Evolutionary conservation across 2,329 filamentous ascomycete genomes (phyloP).

Genomic region (Penicillium aurantiogriseum): DNA sequence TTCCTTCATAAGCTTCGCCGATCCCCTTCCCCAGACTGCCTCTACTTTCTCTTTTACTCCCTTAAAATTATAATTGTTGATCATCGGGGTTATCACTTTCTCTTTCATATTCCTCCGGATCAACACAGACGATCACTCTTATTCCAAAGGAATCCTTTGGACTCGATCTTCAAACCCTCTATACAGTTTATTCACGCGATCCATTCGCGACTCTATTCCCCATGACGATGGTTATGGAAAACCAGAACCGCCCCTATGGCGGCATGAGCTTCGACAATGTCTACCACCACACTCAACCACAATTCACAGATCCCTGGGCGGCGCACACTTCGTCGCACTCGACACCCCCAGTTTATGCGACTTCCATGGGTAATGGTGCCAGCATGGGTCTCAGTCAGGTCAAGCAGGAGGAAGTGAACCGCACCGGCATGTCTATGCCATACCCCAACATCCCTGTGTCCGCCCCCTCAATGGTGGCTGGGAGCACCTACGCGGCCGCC

Average conservation of each 20-base stretch:
- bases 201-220: slow-evolving; percentile 38
- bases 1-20: slow-evolving; percentile 47
- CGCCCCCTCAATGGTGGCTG: slow-evolving; percentile 67
- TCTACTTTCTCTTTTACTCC: slow-evolving; percentile 22
- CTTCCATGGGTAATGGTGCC: slow-evolving; percentile 61
- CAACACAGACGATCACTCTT: slow-evolving; percentile 5
- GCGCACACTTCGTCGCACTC: slow-evolving; percentile 55
- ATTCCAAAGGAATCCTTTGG: neutral
- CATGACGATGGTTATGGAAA: slow-evolving; percentile 96
- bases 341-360: slow-evolving; percentile 60
- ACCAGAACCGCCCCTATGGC: slow-evolving; percentile 77
- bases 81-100: slow-evolving; percentile 21
- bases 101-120: slow-evolving; percentile 7
- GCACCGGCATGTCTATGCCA: slow-evolving; percentile 65
- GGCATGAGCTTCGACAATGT: slow-evolving; percentile 78
- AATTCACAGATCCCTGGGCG: slow-evolving; percentile 92
- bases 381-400: slow-evolving; percentile 54
- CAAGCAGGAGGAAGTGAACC: slow-evolving; percentile 56
- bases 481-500: slow-evolving; percentile 64
- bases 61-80: slow-evolving; percentile 10
- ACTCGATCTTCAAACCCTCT: neutral
- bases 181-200: slow-evolving; percentile 13
- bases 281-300: slow-evolving; percentile 61
- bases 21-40: slow-evolving; percentile 44
- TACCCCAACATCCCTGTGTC: slow-evolving; percentile 72